These are phyloP conservation scores for Marchantia paleacea DNA, from an alignment of 225 moss, liverwort and hornwort species.

Conservation along the genomic window DNA sequence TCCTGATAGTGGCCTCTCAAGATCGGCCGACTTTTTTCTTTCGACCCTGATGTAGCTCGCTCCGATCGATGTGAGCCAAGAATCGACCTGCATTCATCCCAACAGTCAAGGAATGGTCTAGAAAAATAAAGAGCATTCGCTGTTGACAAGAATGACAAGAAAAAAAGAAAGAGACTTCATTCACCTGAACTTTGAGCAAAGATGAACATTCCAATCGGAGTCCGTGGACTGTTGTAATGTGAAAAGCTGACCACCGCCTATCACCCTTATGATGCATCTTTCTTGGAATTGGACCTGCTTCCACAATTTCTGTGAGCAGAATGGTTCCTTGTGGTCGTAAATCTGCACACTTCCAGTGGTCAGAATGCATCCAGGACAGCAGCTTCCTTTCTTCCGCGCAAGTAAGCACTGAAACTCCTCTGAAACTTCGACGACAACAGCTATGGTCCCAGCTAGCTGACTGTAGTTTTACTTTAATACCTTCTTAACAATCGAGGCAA, in stretches of 20 bases:
- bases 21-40: constrained; percentile 44
- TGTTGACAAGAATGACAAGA: background rate
- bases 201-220: constrained; percentile 90
- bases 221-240: constrained; percentile 95
- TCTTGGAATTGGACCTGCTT: constrained; percentile 79
- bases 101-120: background rate
- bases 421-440: background rate
- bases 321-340: constrained; percentile 96
- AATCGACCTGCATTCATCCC: constrained; percentile 58
- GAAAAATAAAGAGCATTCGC: background rate
- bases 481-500: too few species aligned
- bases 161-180: background rate
- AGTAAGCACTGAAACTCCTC: background rate
- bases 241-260: constrained; percentile 88
- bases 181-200: constrained; percentile 64
- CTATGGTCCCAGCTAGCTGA: background rate
- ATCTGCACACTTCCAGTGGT: constrained; percentile 43
- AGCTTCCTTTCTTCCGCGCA: background rate
- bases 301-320: constrained; percentile 83
- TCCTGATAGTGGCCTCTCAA: constrained; percentile 41
- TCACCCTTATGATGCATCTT: constrained; percentile 84
- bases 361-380: background rate
- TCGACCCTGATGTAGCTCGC: constrained; percentile 57
- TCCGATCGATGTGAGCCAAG: constrained; percentile 80
- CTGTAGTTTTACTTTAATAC: background rate